A percentile compares a stretch with the other conserved stretches of the same genome.
Evolutionary conservation across 345 rosid species (phyloP).

Genomic region (Hibiscus trionum): DNA sequence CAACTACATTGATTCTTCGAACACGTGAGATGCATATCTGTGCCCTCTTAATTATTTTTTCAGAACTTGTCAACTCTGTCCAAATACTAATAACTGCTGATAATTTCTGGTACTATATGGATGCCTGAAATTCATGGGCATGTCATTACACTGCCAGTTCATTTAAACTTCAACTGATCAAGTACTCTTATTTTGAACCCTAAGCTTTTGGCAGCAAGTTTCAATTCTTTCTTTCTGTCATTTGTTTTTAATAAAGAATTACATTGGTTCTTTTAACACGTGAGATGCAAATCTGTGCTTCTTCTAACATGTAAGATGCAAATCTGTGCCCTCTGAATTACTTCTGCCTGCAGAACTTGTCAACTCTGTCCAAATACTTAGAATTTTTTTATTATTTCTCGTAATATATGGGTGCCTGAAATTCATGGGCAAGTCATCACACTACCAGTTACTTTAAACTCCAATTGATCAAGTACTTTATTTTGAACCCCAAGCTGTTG

Average conservation of each 20-base stretch:
- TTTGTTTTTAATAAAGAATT: neutral
- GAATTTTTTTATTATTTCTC: neutral
- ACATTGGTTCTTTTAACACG: slow-evolving; percentile 61
- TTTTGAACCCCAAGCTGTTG: neutral
- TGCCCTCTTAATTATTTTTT: slow-evolving; percentile 5
- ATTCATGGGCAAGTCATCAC: neutral
- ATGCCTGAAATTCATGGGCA: neutral
- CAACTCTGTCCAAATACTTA: neutral
- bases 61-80: neutral
- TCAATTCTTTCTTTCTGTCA: neutral
- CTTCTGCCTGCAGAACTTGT: neutral
- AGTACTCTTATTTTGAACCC: neutral
- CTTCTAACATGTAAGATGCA: too few relatives aligned
- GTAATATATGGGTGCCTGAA: neutral
- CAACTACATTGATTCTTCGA: slow-evolving; percentile 72
- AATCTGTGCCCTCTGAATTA: too few relatives aligned
- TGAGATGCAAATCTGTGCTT: slow-evolving; percentile 30
- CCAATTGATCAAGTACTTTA: neutral
- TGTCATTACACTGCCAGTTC: neutral
- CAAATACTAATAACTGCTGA: neutral
- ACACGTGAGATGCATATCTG: slow-evolving; percentile 47
- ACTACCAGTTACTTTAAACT: neutral
- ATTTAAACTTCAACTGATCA: neutral
- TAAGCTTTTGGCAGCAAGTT: neutral
- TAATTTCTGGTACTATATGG: neutral